Evolutionary conservation across 2,329 filamentous ascomycete species (phyloP), one percentile per base, ranked within the genome.

Genomic region (Penicillium griseofulvum): DNA sequence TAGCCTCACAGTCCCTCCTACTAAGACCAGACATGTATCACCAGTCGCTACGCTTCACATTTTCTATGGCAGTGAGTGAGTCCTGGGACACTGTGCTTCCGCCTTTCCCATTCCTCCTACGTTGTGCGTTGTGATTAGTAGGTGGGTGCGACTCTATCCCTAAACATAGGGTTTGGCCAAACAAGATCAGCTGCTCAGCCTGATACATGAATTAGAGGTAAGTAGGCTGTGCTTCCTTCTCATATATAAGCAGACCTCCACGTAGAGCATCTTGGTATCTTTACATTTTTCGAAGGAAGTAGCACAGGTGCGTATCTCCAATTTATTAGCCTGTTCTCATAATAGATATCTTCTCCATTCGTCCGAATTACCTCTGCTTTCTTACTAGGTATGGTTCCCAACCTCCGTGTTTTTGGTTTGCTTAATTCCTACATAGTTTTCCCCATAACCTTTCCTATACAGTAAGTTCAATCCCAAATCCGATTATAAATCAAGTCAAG

Each of bases 361-460:
- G n/a, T 34, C 31, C 31, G 16, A 34, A 14, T 4, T 24, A 4
- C 19, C 19, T 24, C 12, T 12, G 11, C 19, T 9, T 22, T 22
- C n/a, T 36, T 37, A n/a, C 5, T n/a, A 34, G 14, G 31, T 34
- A 17, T 37, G 34, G 4, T 17, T n/a, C 8, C 34, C 34, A 9
- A 24, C 3, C 12, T 24, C 7, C 12, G 38, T 8, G 34, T 4
- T 17, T 36, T 12, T 14, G 31, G 16, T 11, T 17, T 37, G n/a
- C n/a, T 39, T 16, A 39, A 24, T 16, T 16, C 1, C 7, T 9
- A 9, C 7, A 16, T 22, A 24, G 4, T 4, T 10, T 2, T 8
- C 10, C 4, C 7, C 22, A n/a, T n/a, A 0, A 2, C 14, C 2
- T 3, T 26, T 26, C 6, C 11, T n/a, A 5, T 4, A 3, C 5